phyloP scores from a whole-genome alignment of 2,329 filamentous ascomycete genomes.

The Aspergillus aculeatus region DNA sequence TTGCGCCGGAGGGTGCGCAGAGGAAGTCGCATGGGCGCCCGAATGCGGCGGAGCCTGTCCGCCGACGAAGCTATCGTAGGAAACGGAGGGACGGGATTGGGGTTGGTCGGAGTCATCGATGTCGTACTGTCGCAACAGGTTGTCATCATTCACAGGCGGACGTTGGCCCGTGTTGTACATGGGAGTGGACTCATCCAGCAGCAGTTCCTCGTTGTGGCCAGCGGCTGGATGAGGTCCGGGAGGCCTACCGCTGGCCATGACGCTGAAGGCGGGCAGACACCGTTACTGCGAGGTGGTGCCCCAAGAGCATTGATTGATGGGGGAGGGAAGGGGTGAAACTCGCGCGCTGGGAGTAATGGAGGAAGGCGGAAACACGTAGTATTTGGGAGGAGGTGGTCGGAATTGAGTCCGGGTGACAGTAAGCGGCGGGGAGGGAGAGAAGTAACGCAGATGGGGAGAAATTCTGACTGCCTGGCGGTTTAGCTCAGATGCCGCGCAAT shows the following conservation, averaged over 20 bases:
- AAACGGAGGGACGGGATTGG: conserved; percentile 75
- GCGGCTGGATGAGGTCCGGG: conserved; percentile 49
- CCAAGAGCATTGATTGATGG: conserved; percentile 41
- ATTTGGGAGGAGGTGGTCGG: background rate
- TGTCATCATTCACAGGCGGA: conserved; percentile 77
- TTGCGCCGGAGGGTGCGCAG: conserved; percentile 27
- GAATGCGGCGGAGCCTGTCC: conserved; percentile 54
- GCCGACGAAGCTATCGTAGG: conserved; percentile 93
- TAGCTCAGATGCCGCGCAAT: conserved; percentile 9
- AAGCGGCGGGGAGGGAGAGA: conserved; percentile 2
- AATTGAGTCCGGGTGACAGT: background rate
- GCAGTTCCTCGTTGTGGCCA: conserved; percentile 45
- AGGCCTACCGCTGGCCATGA: conserved; percentile 55
- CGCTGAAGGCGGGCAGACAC: conserved; percentile 37
- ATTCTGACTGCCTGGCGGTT: conserved; percentile 9
- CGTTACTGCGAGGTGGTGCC: conserved; percentile 31
- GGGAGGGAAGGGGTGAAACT: conserved; percentile 10
- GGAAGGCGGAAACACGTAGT: background rate
- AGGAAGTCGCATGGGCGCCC: conserved; percentile 46
- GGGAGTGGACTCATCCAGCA: conserved; percentile 43
- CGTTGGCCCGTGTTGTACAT: conserved; percentile 72
- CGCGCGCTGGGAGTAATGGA: background rate
- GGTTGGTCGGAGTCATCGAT: conserved; percentile 64
- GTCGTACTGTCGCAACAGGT: conserved; percentile 72
- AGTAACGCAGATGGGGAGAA: background rate